Evolutionary conservation across 306 rosid species (phyloP), one percentile per base, ranked within the genome.

Genomic region (Benincasa hispida): DNA sequence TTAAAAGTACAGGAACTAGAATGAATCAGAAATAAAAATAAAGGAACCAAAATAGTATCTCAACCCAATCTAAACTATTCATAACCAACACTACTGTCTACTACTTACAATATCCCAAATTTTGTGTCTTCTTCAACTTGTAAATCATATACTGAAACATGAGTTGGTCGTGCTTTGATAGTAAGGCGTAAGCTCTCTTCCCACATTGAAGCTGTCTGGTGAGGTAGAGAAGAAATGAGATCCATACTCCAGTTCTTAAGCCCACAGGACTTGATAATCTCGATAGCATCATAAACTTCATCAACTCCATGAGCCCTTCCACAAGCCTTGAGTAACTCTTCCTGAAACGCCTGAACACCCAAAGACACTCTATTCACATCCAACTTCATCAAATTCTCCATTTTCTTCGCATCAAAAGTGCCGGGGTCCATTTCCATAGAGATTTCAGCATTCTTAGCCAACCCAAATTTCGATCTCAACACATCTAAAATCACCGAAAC

Each of bases 341-440:
- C 91, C 72, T 94, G 97, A 87, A 94, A 94, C 3, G 97, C 96
- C 77, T 94, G 97, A 79, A 94, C 92, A 45, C 99, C 99, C 88
- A 94, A 68, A 37, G 99, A 94, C 76, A 94, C 92, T 48, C 99
- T 85, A 67, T 92, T 94, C 73, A 94, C 89, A 69, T 94, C 99
- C 88, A 92, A 76, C 81, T 27, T 55, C 84, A 88, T 53, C 87
- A 89, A 61, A 58, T 57, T 86, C 75, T 68, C 68, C 91, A 92
- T 86, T 75, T 90, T 91, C 82, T 75, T 76, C 19, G 74, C 87
- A 83, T 91, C 90, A 73, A 94, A 94, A 13, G 98, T 94, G 74
- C 96, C 99, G 1, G 96, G 97, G 82, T 94, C 97, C 99, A 94
- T 90, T 63, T 94, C 97, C 89, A 94, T 91, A 3, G 99, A 94